These are phyloP conservation scores for Talaromyces wortmannii DNA, from an alignment of 495 filamentous ascomycete genomes.

Conservation along the genomic window DNA sequence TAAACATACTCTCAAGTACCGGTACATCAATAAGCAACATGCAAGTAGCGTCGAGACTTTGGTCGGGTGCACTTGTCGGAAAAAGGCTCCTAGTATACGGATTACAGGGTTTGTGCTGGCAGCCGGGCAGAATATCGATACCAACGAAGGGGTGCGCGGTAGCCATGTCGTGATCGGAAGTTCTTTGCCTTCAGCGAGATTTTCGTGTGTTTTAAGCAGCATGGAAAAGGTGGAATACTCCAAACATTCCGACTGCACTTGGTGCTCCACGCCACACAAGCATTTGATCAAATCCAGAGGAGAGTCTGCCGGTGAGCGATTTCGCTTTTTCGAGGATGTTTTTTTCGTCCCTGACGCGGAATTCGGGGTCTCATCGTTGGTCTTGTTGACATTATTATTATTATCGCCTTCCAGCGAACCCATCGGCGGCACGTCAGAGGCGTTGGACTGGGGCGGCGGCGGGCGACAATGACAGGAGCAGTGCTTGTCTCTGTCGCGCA, in stretches of 20 bases:
- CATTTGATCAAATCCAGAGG: neutral
- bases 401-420: too few species aligned
- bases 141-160: neutral
- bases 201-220: neutral
- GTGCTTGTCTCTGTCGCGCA: neutral
- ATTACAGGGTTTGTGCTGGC: conserved; percentile 2
- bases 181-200: neutral
- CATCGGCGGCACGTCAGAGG: too few species aligned
- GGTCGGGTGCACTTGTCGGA: neutral
- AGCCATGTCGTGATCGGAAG: neutral
- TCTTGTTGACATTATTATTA: too few species aligned
- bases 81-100: neutral
- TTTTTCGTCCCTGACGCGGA: too few species aligned
- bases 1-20: neutral
- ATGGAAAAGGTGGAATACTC: neutral
- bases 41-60: neutral
- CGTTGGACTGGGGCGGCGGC: too few species aligned
- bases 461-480: neutral
- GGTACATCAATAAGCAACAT: neutral
- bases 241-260: neutral
- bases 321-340: neutral
- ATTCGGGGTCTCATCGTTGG: too few species aligned
- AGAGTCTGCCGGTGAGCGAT: neutral
- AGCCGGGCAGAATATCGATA: neutral
- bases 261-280: neutral